A percentile compares a stretch with the other conserved stretches of the same genome.
phyloP scores from a whole-genome alignment of 352 stramenopile genomes.

The Phytopythium montanum region DNA sequence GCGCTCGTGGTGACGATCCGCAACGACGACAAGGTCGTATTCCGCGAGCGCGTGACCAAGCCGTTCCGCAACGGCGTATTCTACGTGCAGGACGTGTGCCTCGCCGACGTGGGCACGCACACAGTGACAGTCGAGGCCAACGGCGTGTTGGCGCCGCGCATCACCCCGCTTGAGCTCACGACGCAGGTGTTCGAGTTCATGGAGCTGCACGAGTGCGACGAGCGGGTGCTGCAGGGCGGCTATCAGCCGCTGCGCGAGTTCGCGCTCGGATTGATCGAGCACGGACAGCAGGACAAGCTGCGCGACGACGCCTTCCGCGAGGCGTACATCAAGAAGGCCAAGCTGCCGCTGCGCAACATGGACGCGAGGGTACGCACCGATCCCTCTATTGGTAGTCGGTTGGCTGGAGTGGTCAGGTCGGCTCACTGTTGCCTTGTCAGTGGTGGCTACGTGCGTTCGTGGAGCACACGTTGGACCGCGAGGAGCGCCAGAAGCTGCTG shows the following conservation, averaged over 20 bases:
- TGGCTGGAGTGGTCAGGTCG: too few relatives aligned
- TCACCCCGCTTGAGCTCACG: slow-evolving; percentile 54
- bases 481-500: slow-evolving; percentile 47
- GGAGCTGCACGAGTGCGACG: slow-evolving; percentile 59
- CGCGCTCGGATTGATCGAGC: slow-evolving; percentile 36
- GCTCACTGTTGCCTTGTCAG: slow-evolving; percentile 15
- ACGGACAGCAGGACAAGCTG: slow-evolving; percentile 41
- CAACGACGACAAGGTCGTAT: slow-evolving; percentile 78
- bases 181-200: slow-evolving; percentile 82
- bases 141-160: slow-evolving; percentile 39
- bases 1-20: slow-evolving; percentile 68
- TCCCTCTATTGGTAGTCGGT: too few relatives aligned
- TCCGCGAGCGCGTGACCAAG: slow-evolving; percentile 46
- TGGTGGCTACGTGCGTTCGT: slow-evolving; percentile 76
- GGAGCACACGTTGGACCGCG: slow-evolving; percentile 65
- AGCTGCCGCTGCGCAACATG: slow-evolving; percentile 58
- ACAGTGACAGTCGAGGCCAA: slow-evolving; percentile 60
- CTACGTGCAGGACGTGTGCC: slow-evolving; percentile 73
- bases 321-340: slow-evolving; percentile 47
- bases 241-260: slow-evolving; percentile 65
- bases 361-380: slow-evolving; percentile 46
- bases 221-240: slow-evolving; percentile 26
- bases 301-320: slow-evolving; percentile 61
- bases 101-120: slow-evolving; percentile 57
- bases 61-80: slow-evolving; percentile 75